A percentile compares a stretch with the other conserved stretches of the same genome.
These are phyloP conservation scores for Teunomyces barrocoloradensis DNA, from an alignment of 805 yeast genomes.

Conservation along the genomic window DNA sequence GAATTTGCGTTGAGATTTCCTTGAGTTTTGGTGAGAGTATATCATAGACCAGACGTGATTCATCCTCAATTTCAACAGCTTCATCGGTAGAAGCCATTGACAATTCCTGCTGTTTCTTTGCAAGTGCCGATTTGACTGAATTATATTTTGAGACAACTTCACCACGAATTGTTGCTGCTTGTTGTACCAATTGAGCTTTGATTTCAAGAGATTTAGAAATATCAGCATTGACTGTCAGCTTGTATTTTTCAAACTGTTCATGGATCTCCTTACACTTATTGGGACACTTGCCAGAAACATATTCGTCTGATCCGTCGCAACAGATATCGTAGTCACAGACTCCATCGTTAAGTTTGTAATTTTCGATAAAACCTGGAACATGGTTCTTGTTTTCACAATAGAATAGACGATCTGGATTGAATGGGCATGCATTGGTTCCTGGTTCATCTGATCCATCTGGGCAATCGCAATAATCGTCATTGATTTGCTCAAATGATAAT, in stretches of 20 bases:
- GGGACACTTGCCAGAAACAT: slow-evolving; percentile 46
- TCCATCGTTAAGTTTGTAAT: slow-evolving; percentile 78
- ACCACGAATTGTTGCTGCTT: slow-evolving; percentile 17
- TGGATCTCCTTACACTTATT: slow-evolving; percentile 53
- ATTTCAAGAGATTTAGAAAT: slow-evolving; percentile 25
- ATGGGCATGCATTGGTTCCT: slow-evolving; percentile 81
- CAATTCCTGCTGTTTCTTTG: slow-evolving; percentile 8
- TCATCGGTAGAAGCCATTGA: neutral
- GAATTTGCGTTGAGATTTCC: slow-evolving; percentile 6
- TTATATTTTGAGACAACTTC: slow-evolving; percentile 11
- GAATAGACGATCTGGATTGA: slow-evolving; percentile 39
- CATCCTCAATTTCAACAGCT: slow-evolving; percentile 4
- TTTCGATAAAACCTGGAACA: slow-evolving; percentile 58
- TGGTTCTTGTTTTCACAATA: slow-evolving; percentile 80
- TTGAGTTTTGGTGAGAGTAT: slow-evolving; percentile 15
- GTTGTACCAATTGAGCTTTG: slow-evolving; percentile 22
- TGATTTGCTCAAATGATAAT: slow-evolving; percentile 60
- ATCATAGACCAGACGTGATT: slow-evolving; percentile 14
- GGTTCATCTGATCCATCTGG: slow-evolving; percentile 99
- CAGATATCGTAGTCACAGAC: slow-evolving; percentile 85
- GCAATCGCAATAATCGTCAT: slow-evolving; percentile 92
- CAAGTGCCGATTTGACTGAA: slow-evolving; percentile 7
- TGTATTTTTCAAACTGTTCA: slow-evolving; percentile 26
- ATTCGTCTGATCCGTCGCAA: slow-evolving; percentile 94
- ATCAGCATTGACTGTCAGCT: slow-evolving; percentile 9